Evolutionary conservation across 148 eudicot species (phyloP), one percentile per base, ranked within the genome.

Genomic region (Agrostemma githago): DNA sequence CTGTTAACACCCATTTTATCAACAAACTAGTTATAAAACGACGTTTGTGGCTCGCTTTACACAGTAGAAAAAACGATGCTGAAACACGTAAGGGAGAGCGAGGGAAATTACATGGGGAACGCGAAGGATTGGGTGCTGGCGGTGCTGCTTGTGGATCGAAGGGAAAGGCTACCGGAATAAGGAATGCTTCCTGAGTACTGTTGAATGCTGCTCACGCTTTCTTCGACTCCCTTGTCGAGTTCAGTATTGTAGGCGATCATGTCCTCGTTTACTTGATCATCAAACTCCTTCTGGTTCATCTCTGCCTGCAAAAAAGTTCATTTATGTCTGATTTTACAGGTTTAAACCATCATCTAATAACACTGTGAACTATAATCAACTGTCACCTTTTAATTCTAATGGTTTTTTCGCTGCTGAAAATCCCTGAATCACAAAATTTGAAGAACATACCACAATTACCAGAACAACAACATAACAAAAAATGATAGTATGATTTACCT

Each of bases 121-220:
- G 85, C 79, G 9, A 82, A 82, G 69, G 85, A 82, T 17, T 76
- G 82, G 10, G 71, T 40, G 68, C 85, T 82, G 2, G 66, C 63
- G 1, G 82, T 79, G 80, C 82, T 79, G 69, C 85, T 79, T 38
- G 78, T 82, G 57, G 85, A 82, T 62, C 82, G 80, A 70, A 72
- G 77, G 73, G 85, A 82, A 37, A 73, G 59, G 82, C 85, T 73
- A 5, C 85, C 78, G 6, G 80, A 82, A 57, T 79, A 72, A 17
- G 80, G 51, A 1, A 62, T 40, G 15, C 20, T 64, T 66, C 77
- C 80, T 3, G 80, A 63, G 34, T n/a, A 62, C 5, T 54, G 63
- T 58, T 63, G 78, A 15, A 21, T 56, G 37, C 56, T 3, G n/a
- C 15, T 68, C 46, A 34, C 15, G 17, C 53, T 62, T 43, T 68